Evolutionary conservation across 2,329 filamentous ascomycete species (phyloP), one percentile per base, ranked within the genome.

Genomic region (Paracoccidioides lutzii): DNA sequence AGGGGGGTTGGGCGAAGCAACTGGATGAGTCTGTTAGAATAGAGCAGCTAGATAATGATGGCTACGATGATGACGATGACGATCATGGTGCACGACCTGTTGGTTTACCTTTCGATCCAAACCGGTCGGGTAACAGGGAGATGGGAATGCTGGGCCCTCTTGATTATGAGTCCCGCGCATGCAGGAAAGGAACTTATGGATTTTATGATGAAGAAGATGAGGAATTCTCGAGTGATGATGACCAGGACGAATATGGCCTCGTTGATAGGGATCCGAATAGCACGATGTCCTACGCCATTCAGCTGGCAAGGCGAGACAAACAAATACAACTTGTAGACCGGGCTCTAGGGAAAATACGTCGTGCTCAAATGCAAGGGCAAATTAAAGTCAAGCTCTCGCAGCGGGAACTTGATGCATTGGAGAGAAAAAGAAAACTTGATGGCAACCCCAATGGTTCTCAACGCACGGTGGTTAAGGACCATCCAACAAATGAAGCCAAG

Each of bases 361-460:
- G 83, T 61, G 89, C 90, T 14, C 83, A 88, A 67, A 81, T 81
- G 59, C 82, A 82, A 65, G 90, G 90, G 60, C 85, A 84, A 69
- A 76, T 79, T 46, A 87, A 94, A 56, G 88, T 96, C 55, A 86
- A 84, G 67, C 78, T 97, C 60, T 89, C 80, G 62, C 81, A 84
- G 64, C 82, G 86, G 54, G 90, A 96, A 69, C 76, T 95, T 63
- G 85, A 84, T 59, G 90, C 89, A 49, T 77, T 95, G 62, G 85
- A 91, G 66, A 81, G 83, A 59, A 81, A 82, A 67, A 81, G 84
- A 57, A 73, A 82, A 63, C 75, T 78, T 61, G 74, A 75, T 38
- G 72, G 73, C 55, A 61, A 56, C 50, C 55, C 54, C 55, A 62
- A 59, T 58, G 65, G 61, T 57, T 56, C 53, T 40, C 62, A 64